Evolutionary conservation across 2,329 filamentous ascomycete species (phyloP).

Genomic region (Plectosphaerella plurivora): DNA sequence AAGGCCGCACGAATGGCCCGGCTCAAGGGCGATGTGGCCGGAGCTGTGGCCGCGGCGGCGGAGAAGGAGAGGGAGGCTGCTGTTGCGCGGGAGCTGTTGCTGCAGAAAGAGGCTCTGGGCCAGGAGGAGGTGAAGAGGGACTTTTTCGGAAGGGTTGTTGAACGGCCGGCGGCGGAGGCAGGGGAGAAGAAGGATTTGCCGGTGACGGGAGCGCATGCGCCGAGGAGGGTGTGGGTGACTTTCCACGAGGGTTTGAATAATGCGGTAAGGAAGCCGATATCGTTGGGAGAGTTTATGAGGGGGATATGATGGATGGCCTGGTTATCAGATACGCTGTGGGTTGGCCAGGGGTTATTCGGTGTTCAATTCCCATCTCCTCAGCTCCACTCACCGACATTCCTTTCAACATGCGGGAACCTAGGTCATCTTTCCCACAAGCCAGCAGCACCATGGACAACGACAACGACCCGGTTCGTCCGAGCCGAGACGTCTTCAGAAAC

Average conservation of each 20-base stretch:
- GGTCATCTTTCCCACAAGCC: no score
- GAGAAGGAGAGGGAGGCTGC: conserved; percentile 31
- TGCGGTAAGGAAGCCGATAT: conserved; percentile 84
- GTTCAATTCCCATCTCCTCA: no score
- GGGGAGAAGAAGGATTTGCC: conserved; percentile 19
- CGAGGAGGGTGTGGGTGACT: conserved; percentile 72
- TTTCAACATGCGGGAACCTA: no score
- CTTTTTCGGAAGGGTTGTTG: conserved; percentile 78
- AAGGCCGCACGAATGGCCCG: conserved; percentile 62
- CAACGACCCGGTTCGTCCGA: conserved; percentile 17
- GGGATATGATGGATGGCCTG: conserved; percentile 41
- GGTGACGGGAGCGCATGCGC: conserved; percentile 2
- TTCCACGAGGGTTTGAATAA: conserved; percentile 91
- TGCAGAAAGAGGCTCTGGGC: conserved; percentile 6
- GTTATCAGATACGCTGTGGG: not conserved
- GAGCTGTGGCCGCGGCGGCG: conserved; percentile 25
- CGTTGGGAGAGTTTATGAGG: conserved; percentile 71
- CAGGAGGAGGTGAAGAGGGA: conserved; percentile 60
- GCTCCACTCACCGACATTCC: no score
- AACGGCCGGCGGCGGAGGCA: conserved; percentile 16
- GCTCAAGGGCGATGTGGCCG: conserved; percentile 41
- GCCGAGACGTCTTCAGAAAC: conserved; percentile 14
- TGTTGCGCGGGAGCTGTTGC: not conserved
- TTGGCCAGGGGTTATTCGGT: no score
- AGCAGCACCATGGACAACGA: no score